Percentiles rank a stretch among this genome's conserved stretches.
Conservation (phyloP, 1,284 basidiomycete genomes). For the Boletellus deceptivus region DNA sequence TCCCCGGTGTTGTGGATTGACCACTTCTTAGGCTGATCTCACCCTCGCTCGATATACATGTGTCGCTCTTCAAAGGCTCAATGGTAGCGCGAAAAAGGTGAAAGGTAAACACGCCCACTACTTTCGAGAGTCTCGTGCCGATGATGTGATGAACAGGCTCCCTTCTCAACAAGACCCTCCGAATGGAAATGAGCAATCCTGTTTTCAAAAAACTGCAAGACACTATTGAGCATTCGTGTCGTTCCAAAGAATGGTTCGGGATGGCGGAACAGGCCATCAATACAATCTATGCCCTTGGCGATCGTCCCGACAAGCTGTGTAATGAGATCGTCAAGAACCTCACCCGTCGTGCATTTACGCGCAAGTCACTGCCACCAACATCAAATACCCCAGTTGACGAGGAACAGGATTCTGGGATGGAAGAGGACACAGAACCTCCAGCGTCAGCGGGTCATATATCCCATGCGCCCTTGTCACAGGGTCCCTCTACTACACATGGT, state of each 20-base stretch:
- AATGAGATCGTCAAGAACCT: constrained; percentile 81
- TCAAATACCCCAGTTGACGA: constrained; percentile 10
- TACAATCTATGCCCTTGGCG: constrained; percentile 91
- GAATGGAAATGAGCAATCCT: constrained; percentile 85
- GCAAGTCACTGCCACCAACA: constrained; percentile 25
- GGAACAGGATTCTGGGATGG: constrained; percentile 49
- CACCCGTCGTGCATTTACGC: constrained; percentile 68
- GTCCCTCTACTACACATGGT: constrained; percentile 6
- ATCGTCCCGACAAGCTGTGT: constrained; percentile 90
- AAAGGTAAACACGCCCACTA: constrained; percentile 61
- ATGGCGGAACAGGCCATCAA: constrained; percentile 97
- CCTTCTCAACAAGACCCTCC: constrained; percentile 81
- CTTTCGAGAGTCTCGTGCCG: not conserved
- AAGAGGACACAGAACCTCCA: constrained; percentile 25
- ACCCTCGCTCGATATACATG: constrained; percentile 92
- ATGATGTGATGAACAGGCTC: constrained; percentile 54
- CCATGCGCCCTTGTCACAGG: constrained; percentile 19
- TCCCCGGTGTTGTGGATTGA: not conserved
- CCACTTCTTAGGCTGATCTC: constrained; percentile 65
- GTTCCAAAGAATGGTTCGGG: constrained; percentile 92
- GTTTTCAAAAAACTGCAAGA: constrained; percentile 86
- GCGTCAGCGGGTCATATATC: constrained; percentile 12
- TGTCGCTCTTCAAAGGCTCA: constrained; percentile 87
- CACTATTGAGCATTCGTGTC: constrained; percentile 72
- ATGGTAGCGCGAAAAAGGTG: constrained; percentile 95